These are phyloP conservation scores for Picea abies DNA, from an alignment of 83 land plant species.

Conservation along the genomic window DNA sequence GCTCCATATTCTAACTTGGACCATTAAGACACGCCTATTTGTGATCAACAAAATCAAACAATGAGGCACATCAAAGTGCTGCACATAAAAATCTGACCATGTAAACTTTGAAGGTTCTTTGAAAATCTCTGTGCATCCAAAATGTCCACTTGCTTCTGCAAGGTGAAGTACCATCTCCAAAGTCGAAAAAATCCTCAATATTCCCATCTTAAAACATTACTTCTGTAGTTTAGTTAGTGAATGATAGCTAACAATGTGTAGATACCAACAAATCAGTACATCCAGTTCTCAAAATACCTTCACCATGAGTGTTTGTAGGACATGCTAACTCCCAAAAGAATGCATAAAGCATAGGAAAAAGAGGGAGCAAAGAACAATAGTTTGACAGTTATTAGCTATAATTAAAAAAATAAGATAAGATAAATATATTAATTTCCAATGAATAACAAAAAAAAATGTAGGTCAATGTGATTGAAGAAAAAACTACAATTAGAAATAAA, in stretches of 20 bases:
- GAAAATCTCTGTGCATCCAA: slow-evolving; percentile 26
- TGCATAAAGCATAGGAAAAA: background rate
- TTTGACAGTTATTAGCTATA: background rate
- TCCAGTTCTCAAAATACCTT: too few relatives aligned
- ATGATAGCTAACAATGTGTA: too few relatives aligned
- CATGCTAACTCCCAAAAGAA: too few relatives aligned
- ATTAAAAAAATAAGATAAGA: background rate
- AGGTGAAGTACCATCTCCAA: slow-evolving; percentile 68
- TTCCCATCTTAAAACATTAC: slow-evolving; percentile 24
- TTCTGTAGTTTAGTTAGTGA: background rate
- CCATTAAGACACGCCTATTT: slow-evolving; percentile 69
- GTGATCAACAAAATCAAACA: slow-evolving; percentile 45
- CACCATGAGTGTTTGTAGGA: too few relatives aligned
- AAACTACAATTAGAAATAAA: too few relatives aligned
- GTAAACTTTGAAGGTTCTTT: slow-evolving; percentile 89
- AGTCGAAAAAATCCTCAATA: slow-evolving; percentile 8
- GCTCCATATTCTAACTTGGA: slow-evolving; percentile 91
- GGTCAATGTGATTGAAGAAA: too few relatives aligned
- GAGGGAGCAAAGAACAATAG: background rate
- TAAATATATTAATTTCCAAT: too few relatives aligned
- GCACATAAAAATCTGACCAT: slow-evolving; percentile 93
- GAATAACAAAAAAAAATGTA: too few relatives aligned
- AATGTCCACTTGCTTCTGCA: slow-evolving; percentile 69
- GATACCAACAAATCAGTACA: too few relatives aligned
- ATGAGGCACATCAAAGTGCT: slow-evolving; percentile 69